Evolutionary conservation across 2,329 filamentous ascomycete species (phyloP).

Genomic region (Mycosphaerella sp.): DNA sequence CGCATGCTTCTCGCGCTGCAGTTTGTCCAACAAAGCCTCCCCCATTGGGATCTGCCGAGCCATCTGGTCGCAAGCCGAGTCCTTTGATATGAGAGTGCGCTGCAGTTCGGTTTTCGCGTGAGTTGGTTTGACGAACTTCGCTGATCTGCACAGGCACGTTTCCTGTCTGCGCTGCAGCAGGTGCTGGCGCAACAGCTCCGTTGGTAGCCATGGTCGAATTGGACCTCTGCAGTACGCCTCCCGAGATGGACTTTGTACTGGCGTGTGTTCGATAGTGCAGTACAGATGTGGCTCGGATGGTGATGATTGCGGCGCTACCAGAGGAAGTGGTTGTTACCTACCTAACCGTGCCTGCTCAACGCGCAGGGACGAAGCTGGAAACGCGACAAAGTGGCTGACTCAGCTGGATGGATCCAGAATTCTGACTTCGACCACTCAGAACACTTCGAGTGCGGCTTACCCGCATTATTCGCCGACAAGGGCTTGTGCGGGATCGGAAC

Average conservation of each 20-base stretch:
- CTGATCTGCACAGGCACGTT: constrained; percentile 33
- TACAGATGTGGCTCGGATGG: neutral
- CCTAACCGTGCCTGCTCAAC: neutral
- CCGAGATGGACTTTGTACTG: neutral
- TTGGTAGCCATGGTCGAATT: constrained; percentile 23
- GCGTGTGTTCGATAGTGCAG: no score
- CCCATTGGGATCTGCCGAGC: constrained; percentile 70
- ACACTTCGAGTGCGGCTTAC: neutral
- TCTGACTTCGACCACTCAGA: neutral
- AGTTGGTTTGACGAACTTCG: constrained; percentile 31
- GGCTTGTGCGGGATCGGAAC: neutral
- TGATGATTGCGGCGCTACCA: neutral
- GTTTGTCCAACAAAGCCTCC: constrained; percentile 87
- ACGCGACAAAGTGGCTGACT: neutral
- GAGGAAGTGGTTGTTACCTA: neutral
- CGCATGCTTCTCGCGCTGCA: constrained; percentile 88
- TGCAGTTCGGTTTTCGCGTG: constrained; percentile 87
- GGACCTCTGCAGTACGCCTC: neutral
- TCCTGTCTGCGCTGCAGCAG: constrained; percentile 23
- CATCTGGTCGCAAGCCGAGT: constrained; percentile 78
- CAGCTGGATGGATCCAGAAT: neutral
- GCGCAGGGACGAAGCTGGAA: neutral
- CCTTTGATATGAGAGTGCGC: constrained; percentile 98
- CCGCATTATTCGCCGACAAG: neutral
- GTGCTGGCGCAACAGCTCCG: constrained; percentile 21